Base-by-base conservation (phyloP, 2,329 filamentous ascomycete species). In the Aschersonia sp. region DNA sequence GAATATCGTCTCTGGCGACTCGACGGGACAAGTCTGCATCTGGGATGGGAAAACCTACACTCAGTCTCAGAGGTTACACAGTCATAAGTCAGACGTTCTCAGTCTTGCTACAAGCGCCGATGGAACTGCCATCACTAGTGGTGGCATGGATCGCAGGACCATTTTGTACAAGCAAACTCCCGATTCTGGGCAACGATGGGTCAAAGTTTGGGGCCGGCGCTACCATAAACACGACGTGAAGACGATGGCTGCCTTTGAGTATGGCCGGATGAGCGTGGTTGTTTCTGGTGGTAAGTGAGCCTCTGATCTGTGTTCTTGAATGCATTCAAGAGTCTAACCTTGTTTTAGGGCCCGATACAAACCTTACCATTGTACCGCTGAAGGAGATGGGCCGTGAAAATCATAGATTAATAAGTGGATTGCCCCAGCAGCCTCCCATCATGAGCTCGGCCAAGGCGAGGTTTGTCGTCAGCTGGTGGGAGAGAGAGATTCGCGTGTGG, bases 161-260 rank as follows among this genome's bases (percentile, higher is more conserved):
- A 84, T 89, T 5, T 71, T 91, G 44, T 95, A 94, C 68, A 85
- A 82, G 62, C 79, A 82, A 55, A 73, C 74, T 45, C 67, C 71
- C 49, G 74, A 75, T 44, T 71, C 77, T 29, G 74, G 74, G 50
- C 71, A 74, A 47, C 78, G 82, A 59, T 98, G 92, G 92, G 78
- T 78, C 50, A 91, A 92, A 63, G 74, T 87, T n/a, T 85, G 80
- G 64, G 88, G 94, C 60, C 77, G 86, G 54, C 77, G 88, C 59
- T 89, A 91, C 60, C 92, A 98, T 61, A 80, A 84, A 44, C 89
- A 97, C 63, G 92, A 98, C 67, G 89, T 97, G 58, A 97, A 97
- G 69, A 79, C 88, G 1, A 86, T 97, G 79, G 85, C 89, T 35
- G 82, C 86, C 0, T 97, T 91, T 54, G 92, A 98, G 64, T 83